Conservation (phyloP, 2,329 filamentous ascomycete genomes). For the Fusarium chaquense region DNA sequence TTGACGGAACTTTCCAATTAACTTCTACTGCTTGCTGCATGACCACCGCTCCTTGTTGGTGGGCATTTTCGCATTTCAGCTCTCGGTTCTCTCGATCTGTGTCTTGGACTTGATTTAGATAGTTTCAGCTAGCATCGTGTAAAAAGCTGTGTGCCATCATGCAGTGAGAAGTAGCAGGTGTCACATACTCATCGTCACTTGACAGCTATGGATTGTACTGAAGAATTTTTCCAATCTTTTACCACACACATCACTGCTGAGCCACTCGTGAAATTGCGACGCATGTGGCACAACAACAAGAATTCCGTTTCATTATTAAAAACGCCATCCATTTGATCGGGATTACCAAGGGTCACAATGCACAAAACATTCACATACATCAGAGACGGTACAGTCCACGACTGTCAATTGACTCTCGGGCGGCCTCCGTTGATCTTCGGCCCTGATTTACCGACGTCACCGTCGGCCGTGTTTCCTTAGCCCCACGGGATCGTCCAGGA, state of each 20-base stretch:
- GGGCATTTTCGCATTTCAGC: constrained; percentile 8
- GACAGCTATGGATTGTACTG: constrained; percentile 9
- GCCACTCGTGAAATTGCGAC: constrained; percentile 18
- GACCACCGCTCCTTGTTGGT: neutral
- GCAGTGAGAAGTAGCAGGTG: neutral
- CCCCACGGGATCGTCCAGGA: constrained; percentile 34
- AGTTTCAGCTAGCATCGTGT: constrained; percentile 26
- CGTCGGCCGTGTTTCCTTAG: constrained; percentile 3
- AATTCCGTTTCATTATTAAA: neutral
- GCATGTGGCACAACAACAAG: neutral
- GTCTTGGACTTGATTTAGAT: constrained; percentile 10
- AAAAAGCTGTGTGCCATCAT: constrained; percentile 5
- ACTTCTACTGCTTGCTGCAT: neutral
- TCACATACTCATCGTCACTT: constrained; percentile 4
- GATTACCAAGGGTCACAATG: neutral
- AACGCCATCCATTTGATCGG: neutral
- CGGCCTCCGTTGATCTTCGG: constrained; percentile 27
- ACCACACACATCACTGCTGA: constrained; percentile 4
- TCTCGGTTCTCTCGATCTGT: constrained; percentile 9
- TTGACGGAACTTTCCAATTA: constrained; percentile 16
- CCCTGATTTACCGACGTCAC: constrained; percentile 36
- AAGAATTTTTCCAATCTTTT: constrained; percentile 1
- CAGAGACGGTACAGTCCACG: neutral
- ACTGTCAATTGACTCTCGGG: constrained; percentile 2
- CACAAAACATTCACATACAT: neutral